Conservation (phyloP, 2,329 filamentous ascomycete genomes). For the Orbilia blumenaviensis region DNA sequence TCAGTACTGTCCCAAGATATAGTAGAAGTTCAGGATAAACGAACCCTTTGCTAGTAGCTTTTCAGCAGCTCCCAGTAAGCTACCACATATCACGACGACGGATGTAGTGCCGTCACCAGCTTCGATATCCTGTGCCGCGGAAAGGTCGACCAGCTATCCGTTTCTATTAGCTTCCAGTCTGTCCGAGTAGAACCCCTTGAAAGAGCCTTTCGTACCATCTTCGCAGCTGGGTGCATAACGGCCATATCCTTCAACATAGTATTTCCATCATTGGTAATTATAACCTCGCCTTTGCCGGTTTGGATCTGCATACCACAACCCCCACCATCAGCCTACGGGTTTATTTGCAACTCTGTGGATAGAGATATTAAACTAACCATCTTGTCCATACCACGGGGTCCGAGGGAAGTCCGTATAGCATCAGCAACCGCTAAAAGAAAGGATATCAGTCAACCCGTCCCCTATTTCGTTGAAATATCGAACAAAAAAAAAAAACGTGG, state of each 20-base stretch:
- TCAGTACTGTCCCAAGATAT: neutral
- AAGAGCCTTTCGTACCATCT: constrained; percentile 71
- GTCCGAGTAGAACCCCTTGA: neutral
- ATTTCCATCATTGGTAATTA: constrained; percentile 99
- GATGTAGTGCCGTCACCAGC: constrained; percentile 98
- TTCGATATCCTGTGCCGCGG: constrained; percentile 96
- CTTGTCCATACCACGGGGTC: constrained; percentile 98
- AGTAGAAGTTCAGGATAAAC: neutral
- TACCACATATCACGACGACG: constrained; percentile 96
- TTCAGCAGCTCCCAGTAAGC: constrained; percentile 91
- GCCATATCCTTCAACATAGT: constrained; percentile 99
- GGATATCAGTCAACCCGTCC: neutral
- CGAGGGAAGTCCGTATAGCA: constrained; percentile 87
- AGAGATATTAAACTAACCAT: constrained; percentile 70
- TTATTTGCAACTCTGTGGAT: neutral
- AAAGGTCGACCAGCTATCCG: constrained; percentile 81
- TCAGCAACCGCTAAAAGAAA: constrained; percentile 81
- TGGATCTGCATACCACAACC: constrained; percentile 71
- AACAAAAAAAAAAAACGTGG: constrained; percentile 15
- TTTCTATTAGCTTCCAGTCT: neutral
- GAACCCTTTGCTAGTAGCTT: constrained; percentile 82
- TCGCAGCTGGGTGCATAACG: constrained; percentile 98
- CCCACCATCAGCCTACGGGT: constrained; percentile 45
- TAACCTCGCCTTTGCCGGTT: constrained; percentile 93
- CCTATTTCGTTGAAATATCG: neutral